These are phyloP conservation scores for Saturnispora dispora DNA, from an alignment of 805 yeast species.

Conservation along the genomic window DNA sequence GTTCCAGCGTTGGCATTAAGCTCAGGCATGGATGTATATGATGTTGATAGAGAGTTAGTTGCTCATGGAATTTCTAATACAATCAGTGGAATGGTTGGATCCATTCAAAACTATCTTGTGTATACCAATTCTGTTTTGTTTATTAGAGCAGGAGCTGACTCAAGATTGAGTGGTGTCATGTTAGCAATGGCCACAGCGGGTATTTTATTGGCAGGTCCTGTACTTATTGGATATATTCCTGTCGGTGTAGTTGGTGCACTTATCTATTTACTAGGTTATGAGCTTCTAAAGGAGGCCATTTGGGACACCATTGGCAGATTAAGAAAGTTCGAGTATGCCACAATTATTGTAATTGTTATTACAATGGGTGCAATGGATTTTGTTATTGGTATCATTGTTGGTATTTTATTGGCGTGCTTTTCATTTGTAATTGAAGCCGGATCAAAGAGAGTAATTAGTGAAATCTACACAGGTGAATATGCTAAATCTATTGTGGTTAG, in stretches of 20 bases:
- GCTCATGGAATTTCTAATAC: constrained; percentile 93
- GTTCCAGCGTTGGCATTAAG: constrained; percentile 96
- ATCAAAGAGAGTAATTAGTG: constrained; percentile 68
- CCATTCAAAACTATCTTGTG: constrained; percentile 90
- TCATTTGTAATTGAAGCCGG: constrained; percentile 94
- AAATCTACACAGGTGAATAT: constrained; percentile 75
- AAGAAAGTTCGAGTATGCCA: constrained; percentile 67
- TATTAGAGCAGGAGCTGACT: constrained; percentile 91
- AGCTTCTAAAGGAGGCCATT: constrained; percentile 75
- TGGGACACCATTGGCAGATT: constrained; percentile 77
- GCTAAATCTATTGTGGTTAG: constrained; percentile 90
- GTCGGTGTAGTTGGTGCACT: constrained; percentile 93
- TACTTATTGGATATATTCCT: constrained; percentile 87
- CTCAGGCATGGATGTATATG: constrained; percentile 73
- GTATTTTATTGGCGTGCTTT: constrained; percentile 83
- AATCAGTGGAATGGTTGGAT: constrained; percentile 73
- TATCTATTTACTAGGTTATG: constrained; percentile 86
- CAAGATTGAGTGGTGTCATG: constrained; percentile 81
- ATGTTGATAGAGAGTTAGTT: constrained; percentile 85
- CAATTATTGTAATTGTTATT: constrained; percentile 78
- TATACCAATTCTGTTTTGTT: constrained; percentile 90
- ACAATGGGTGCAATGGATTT: constrained; percentile 96
- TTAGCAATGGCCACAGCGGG: constrained; percentile 72
- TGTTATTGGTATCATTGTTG: constrained; percentile 85
- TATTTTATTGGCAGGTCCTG: constrained; percentile 85